A percentile compares a stretch with the other conserved stretches of the same genome.
Evolutionary conservation across 441 rosid species (phyloP).

Genomic region (Populus hybrid): DNA sequence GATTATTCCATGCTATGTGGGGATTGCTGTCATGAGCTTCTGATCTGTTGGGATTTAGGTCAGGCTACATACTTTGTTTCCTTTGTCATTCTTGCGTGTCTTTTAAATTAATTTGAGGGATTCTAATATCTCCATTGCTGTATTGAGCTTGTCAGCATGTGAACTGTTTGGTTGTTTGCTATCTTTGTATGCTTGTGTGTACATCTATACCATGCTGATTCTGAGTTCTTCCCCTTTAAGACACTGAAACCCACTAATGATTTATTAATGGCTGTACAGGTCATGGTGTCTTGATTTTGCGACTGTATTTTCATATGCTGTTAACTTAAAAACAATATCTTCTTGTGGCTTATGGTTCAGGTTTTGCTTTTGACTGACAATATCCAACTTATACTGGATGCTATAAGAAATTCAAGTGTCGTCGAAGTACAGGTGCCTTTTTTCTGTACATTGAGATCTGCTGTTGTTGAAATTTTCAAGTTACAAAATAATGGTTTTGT

Average conservation of each 20-base stretch:
- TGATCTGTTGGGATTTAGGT: background rate
- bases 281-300: background rate
- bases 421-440: constrained; percentile 73
- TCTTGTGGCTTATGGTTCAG: constrained; percentile 36
- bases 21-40: background rate
- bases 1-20: background rate
- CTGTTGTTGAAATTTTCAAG: background rate
- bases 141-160: background rate
- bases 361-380: constrained; percentile 60
- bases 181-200: background rate
- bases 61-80: background rate
- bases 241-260: background rate
- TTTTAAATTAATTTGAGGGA: background rate
- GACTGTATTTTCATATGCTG: background rate
- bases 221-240: background rate
- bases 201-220: background rate
- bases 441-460: background rate
- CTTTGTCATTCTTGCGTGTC: background rate
- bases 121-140: background rate
- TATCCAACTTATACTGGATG: constrained; percentile 60
- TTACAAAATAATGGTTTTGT: constrained; percentile 2
- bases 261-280: background rate
- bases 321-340: constrained; percentile 6
- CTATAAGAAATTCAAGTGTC: constrained; percentile 52
- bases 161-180: background rate